Percentiles rank a stretch among this genome's conserved stretches.
phyloP scores from a whole-genome alignment of 2,329 filamentous ascomycete species.

The Claviceps pusilla region DNA sequence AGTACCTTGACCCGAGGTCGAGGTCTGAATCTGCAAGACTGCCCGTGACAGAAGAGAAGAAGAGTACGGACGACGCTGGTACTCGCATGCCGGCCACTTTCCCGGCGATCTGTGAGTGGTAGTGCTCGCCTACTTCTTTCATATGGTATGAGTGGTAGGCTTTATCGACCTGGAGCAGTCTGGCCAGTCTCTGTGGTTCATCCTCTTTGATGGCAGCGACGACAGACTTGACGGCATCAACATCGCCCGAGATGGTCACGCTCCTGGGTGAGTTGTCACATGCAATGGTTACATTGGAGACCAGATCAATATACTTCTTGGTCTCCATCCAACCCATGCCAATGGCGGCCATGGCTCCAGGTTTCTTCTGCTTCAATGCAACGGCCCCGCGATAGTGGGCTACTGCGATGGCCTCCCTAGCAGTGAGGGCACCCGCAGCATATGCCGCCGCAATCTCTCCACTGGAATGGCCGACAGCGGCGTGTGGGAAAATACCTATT shows the following conservation, averaged over 20 bases:
- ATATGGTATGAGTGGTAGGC: conserved; percentile 24
- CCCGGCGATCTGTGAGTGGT: not conserved
- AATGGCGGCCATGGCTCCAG: conserved; percentile 4
- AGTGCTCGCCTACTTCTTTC: not conserved
- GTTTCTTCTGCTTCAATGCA: not conserved
- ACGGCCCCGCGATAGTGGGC: conserved; percentile 17
- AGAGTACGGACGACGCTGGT: not conserved
- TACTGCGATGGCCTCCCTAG: conserved; percentile 17
- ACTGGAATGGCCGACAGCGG: conserved; percentile 23
- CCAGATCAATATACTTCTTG: not conserved
- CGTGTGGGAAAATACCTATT: conserved; percentile 15
- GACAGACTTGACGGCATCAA: conserved; percentile 22
- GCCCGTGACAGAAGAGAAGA: conserved; percentile 5
- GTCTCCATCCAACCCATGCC: conserved; percentile 2
- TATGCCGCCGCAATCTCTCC: conserved; percentile 28
- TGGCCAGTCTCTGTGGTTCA: conserved; percentile 22
- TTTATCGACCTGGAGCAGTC: conserved; percentile 25
- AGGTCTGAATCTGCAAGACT: not conserved
- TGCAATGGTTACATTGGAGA: not conserved
- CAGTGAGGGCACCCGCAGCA: conserved; percentile 15
- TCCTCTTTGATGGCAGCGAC: conserved; percentile 20
- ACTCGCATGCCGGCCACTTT: not conserved
- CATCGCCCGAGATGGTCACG: conserved; percentile 21
- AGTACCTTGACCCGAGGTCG: conserved; percentile 2
- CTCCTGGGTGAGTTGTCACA: conserved; percentile 31